Base-by-base conservation (phyloP, 441 rosid genomes). In the Hura crepitans region DNA sequence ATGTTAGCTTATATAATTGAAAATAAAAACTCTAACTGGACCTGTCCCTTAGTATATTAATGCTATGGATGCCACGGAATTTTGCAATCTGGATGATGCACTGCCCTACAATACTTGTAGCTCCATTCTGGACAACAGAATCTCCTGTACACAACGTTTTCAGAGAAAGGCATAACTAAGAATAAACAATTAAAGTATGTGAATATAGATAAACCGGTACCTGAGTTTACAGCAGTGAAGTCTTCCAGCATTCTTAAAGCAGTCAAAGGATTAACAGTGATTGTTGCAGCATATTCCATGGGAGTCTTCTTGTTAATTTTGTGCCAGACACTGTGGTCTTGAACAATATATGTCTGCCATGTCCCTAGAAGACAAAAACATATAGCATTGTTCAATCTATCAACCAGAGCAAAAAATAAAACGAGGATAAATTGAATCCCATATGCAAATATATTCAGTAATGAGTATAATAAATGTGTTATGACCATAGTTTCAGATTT, bases 171-270 rank as follows among this genome's bases (percentile, higher is more conserved):
- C 69, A 59, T 18, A 30, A 55, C 45, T 20, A 46, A 46, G 33
- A 5, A 39, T 30, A 56, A n/a, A 17, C 0, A 14, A 13, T 37
- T n/a, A 9, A 10, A 42, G 31, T 28, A 23, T 45, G 6, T 53
- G 37, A 70, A 45, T 47, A n/a, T 51, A 63, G 71, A 47, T 3
- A 6, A 6, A 75, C 10, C 31, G 43, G 31, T 72, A 90, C 98
- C 96, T 57, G 96, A 69, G 49, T 83, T 82, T 42, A 94, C 73
- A 76, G 79, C 62, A n/a, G 66, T 78, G 78, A 86, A 91, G 74
- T 94, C 97, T 73, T 94, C 92, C 15, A 94, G 95, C 97, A 94
- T 94, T 81, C 96, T 83, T 70, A 94, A 67, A 73, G 98, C 94
- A 42, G 92, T 84, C 84, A 87, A 82, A 46, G 98, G 98, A 85